Conservation (phyloP, 2,329 filamentous ascomycete genomes). For the Trichophyton schoenleinii region DNA sequence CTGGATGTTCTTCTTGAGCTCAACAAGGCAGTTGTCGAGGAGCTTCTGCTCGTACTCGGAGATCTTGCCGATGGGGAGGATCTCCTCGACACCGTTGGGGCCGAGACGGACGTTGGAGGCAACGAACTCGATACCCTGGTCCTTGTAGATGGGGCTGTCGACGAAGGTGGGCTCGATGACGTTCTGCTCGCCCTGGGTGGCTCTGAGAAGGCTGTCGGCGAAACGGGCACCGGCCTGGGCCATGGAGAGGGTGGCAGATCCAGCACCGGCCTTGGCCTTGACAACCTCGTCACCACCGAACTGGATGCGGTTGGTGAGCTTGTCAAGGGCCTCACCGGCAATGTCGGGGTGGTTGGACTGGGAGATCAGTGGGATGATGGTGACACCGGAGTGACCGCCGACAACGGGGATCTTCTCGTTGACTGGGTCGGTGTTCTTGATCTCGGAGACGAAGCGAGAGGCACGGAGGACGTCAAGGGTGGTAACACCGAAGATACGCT, state of each 20-base stretch:
- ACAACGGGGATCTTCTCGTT: slow-evolving; percentile 92
- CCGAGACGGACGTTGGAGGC: slow-evolving; percentile 89
- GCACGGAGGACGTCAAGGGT: slow-evolving; percentile 97
- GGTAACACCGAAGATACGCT: slow-evolving; percentile 98
- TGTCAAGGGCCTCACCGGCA: slow-evolving; percentile 57
- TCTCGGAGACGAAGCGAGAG: slow-evolving; percentile 90
- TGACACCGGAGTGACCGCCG: slow-evolving; percentile 93
- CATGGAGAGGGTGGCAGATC: slow-evolving; percentile 96
- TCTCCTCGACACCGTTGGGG: slow-evolving; percentile 90
- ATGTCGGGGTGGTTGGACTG: slow-evolving; percentile 83
- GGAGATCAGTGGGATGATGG: slow-evolving; percentile 94
- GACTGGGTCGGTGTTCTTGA: slow-evolving; percentile 80
- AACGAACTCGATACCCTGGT: slow-evolving; percentile 96
- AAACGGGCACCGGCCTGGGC: slow-evolving; percentile 80
- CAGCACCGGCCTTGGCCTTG: slow-evolving; percentile 95
- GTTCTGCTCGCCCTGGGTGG: slow-evolving; percentile 83
- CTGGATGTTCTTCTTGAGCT: slow-evolving; percentile 63
- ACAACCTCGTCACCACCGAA: slow-evolving; percentile 99
- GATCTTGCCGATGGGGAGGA: slow-evolving; percentile 73
- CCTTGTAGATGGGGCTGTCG: slow-evolving; percentile 95
- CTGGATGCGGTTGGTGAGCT: slow-evolving; percentile 87
- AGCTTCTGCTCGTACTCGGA: slow-evolving; percentile 80
- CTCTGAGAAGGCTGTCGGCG: slow-evolving; percentile 87
- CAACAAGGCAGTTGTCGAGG: slow-evolving; percentile 68
- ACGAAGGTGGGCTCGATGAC: slow-evolving; percentile 94